A percentile compares a stretch with the other conserved stretches of the same genome.
Evolutionary conservation across 1,284 basidiomycete genomes (phyloP).

Genomic region (Garcileccinum viscosum): DNA sequence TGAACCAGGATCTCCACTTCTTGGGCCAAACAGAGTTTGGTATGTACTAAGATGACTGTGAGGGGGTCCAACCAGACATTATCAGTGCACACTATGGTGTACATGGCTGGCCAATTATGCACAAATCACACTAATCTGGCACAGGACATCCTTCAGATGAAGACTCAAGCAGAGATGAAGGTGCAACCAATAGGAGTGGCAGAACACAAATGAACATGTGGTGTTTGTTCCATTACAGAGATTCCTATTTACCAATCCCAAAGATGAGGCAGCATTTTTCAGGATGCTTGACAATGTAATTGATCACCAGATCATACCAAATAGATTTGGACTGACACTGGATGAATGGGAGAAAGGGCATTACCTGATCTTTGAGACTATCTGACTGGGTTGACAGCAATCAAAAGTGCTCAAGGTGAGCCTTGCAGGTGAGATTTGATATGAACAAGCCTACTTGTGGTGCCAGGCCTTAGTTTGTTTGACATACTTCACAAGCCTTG

Average conservation of each 20-base stretch:
- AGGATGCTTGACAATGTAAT: neutral
- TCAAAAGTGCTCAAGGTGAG: neutral
- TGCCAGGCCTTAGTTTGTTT: neutral
- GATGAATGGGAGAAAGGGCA: neutral
- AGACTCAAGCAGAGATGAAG: neutral
- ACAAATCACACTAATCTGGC: neutral
- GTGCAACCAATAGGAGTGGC: neutral
- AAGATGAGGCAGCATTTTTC: neutral
- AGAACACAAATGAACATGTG: neutral
- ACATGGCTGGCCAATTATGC: neutral
- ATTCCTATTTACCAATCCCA: neutral
- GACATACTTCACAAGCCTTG: neutral
- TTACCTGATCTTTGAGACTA: conserved; percentile 1
- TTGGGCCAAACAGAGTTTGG: neutral
- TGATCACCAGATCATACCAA: neutral
- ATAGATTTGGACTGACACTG: neutral
- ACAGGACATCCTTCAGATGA: neutral
- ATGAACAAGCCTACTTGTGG: neutral
- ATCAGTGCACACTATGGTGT: neutral
- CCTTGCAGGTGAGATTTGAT: neutral
- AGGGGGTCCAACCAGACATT: neutral
- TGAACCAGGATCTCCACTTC: conserved; percentile 1
- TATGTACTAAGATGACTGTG: neutral
- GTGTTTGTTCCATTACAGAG: neutral
- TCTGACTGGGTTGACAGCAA: neutral